A percentile compares a stretch with the other conserved stretches of the same genome.
phyloP scores from a whole-genome alignment of 495 filamentous ascomycete species.

The Chaetomidium leptoderma region DNA sequence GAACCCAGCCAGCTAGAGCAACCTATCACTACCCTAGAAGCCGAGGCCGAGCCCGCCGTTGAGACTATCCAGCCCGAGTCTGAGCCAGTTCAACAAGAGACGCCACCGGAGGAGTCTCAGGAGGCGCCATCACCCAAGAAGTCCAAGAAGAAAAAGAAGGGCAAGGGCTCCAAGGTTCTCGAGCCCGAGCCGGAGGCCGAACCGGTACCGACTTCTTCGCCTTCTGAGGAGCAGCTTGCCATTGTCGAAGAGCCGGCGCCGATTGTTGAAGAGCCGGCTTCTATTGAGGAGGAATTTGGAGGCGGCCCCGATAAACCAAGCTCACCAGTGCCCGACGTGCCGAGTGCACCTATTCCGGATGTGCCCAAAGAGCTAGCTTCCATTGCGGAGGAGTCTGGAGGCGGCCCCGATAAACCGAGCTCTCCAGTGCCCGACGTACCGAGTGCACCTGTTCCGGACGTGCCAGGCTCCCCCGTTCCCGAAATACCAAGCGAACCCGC shows the following conservation, averaged over 20 bases:
- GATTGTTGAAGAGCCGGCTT: not conserved
- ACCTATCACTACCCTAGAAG: too few relatives aligned
- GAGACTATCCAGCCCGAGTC: not conserved
- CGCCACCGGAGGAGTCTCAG: not conserved
- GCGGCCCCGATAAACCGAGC: not conserved
- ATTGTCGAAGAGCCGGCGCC: not conserved
- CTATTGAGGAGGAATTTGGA: not conserved
- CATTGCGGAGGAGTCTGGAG: not conserved
- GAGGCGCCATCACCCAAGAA: conserved; percentile 14
- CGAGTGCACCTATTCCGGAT: not conserved
- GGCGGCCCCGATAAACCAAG: not conserved
- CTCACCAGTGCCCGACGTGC: not conserved
- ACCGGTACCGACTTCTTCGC: not conserved
- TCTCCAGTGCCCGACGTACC: not conserved
- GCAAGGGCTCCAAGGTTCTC: conserved; percentile 14
- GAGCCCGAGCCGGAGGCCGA: conserved; percentile 4
- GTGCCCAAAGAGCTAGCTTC: not conserved
- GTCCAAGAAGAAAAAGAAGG: conserved; percentile 27
- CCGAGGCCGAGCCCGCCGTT: too few relatives aligned
- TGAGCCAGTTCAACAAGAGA: not conserved
- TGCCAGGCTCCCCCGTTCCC: not conserved
- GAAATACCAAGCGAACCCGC: not conserved
- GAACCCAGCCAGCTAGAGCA: not conserved
- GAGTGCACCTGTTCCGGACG: not conserved
- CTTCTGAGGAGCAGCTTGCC: not conserved